Evolutionary conservation across 1,284 basidiomycete genomes (phyloP).

Genomic region (Cronartium quercuum): DNA sequence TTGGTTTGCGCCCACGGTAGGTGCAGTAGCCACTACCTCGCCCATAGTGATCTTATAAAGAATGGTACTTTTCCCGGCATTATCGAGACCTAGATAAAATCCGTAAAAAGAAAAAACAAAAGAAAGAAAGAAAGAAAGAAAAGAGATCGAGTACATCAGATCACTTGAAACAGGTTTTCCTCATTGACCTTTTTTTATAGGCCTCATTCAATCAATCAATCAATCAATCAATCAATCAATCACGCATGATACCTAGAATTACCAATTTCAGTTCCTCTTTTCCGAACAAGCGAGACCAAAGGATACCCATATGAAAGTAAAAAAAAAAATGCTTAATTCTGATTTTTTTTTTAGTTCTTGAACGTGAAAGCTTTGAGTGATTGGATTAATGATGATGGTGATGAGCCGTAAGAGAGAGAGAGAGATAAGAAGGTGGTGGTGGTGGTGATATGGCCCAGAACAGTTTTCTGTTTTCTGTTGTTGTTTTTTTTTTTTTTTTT

Average conservation of each 20-base stretch:
- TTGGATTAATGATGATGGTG: not conserved
- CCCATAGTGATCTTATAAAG: conserved; percentile 55
- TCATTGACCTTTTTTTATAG: not conserved
- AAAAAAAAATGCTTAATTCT: too few relatives aligned
- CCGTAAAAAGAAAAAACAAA: conserved; percentile 4
- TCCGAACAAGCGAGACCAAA: conserved; percentile 53
- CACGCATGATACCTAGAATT: conserved; percentile 47
- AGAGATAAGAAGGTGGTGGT: too few relatives aligned
- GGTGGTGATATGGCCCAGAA: too few relatives aligned
- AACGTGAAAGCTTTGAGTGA: too few relatives aligned
- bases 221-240: conserved; percentile 18
- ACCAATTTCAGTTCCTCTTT: conserved; percentile 53
- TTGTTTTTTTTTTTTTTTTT: not conserved
- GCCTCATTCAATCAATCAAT: not conserved
- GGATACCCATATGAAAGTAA: conserved; percentile 28
- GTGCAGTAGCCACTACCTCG: conserved; percentile 54
- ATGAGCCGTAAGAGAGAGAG: too few relatives aligned
- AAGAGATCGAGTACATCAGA: too few relatives aligned
- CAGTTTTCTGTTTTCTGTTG: not conserved
- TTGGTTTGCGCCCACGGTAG: conserved; percentile 53
- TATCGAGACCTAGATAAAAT: conserved; percentile 48
- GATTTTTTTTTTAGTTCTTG: too few relatives aligned
- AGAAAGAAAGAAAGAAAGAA: too few relatives aligned
- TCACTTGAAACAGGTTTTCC: too few relatives aligned
- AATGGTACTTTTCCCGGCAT: conserved; percentile 54